Base-by-base conservation (phyloP, 1,139 yeast species). In the Diutina scorzettiae region DNA sequence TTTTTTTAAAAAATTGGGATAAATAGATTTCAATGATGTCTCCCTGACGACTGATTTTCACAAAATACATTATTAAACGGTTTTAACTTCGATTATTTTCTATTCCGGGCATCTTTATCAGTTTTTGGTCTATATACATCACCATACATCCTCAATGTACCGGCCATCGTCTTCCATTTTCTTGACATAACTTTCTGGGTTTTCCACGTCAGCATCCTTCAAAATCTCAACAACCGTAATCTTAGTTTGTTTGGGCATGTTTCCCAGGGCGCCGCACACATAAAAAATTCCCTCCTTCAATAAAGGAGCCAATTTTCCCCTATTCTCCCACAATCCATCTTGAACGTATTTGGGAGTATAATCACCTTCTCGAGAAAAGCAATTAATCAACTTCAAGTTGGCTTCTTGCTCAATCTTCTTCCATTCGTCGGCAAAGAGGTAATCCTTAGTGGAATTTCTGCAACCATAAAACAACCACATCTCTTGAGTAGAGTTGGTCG, bases 81-180 rank as follows among this genome's bases (percentile, higher is more conserved):
- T n/a, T n/a, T n/a, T n/a, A n/a, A n/a, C n/a, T n/a, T n/a, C n/a
- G n/a, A n/a, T n/a, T n/a, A n/a, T n/a, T n/a, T n/a, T n/a, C n/a
- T n/a, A n/a, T n/a, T n/a, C n/a, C n/a, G n/a, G n/a, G n/a, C n/a
- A n/a, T n/a, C n/a, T n/a, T n/a, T n/a, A n/a, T n/a, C n/a, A 2
- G n/a, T n/a, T 28, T 28, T 28, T 16, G 6, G 11, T 14, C 17
- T 9, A 28, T 8, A n/a, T 28, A 31, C 19, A 12, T 50, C 48
- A 89, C 97, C 97, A 89, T 0, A 96, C 87, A 55, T 91, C 98
- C 57, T 91, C 96, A 43, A 85, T 64, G 54, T 85, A 89, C 48
- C 89, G 64, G 6, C 81, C 78, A 6, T 56, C 54, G 47, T 71
- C 72, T 52, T 89, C 96, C 76, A 89, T 69, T 3, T 59, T 60